Percentiles rank a stretch among this genome's conserved stretches.
Conservation (phyloP, 2,329 filamentous ascomycete species). For the Pestalotiopsis sp. region DNA sequence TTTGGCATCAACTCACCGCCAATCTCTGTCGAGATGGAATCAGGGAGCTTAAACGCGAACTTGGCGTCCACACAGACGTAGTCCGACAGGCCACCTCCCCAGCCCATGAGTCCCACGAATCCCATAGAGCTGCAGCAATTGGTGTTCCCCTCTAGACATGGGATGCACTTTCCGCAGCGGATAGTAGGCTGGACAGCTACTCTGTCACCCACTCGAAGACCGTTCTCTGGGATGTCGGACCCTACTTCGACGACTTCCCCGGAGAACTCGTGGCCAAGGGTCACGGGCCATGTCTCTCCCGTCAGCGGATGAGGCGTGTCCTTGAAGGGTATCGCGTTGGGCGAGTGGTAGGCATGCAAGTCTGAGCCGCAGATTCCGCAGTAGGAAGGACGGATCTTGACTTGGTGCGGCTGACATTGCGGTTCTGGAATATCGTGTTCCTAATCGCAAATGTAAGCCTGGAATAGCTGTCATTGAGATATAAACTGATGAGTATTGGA, state of each 20-base stretch:
- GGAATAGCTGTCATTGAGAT: no score
- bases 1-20: constrained; percentile 31
- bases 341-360: constrained; percentile 34
- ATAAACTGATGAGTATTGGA: no score
- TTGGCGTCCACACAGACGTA: constrained; percentile 53
- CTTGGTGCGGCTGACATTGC: constrained; percentile 22
- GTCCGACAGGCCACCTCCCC: constrained; percentile 60
- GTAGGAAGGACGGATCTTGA: constrained; percentile 31
- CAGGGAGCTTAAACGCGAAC: constrained; percentile 52
- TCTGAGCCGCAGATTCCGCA: constrained; percentile 39
- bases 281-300: constrained; percentile 58
- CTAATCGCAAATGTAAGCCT: no score
- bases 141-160: constrained; percentile 53
- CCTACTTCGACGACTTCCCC: constrained; percentile 64
- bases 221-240: constrained; percentile 37
- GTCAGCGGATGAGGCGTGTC: constrained; percentile 58
- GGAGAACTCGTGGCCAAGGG: constrained; percentile 67
- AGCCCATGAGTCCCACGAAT: constrained; percentile 35
- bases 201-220: constrained; percentile 55
- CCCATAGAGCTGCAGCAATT: constrained; percentile 57
- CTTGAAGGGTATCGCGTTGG: constrained; percentile 29
- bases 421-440: constrained; percentile 20
- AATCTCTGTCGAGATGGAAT: constrained; percentile 53
- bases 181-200: constrained; percentile 65
- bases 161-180: constrained; percentile 57